Evolutionary conservation across 2,329 filamentous ascomycete species (phyloP), one percentile per base, ranked within the genome.

Genomic region (Huntiella bhutanensis): DNA sequence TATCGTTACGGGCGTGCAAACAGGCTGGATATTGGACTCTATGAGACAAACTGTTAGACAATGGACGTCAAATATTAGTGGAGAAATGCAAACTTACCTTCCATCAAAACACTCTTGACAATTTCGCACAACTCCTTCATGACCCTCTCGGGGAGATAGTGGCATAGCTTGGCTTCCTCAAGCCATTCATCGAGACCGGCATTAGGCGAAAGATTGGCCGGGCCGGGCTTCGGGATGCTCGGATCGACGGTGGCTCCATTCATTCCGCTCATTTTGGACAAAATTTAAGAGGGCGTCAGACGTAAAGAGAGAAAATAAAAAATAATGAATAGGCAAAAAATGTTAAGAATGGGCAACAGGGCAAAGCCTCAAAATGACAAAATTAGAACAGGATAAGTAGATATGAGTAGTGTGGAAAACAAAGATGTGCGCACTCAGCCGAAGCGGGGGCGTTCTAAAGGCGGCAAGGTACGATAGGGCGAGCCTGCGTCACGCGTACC

Each of bases 111-210:
- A 65, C 96, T 91, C 68, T 98, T 98, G 51, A 96, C 91, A 60
- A 93, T 93, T 67, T 98, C 91, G 62, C 91, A 98, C 42, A 98
- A 73, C 62, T 93, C 83, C 71, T 98, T 98, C 91, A 98, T 98
- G 58, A 92, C 85, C 52, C 80, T 68, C 65, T 98, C 91, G 43
- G 91, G 91, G 45, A 98, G 73, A 62, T 96, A 95, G 62, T 93
- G 91, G 67, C 91, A 96, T 63, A 91, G 82, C 64, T 94, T 95
- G 39, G 91, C 91, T 62, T 92, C 83, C 59, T 91, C 83, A 32
- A 98, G 73, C 91, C 91, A 98, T 66, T 96, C 87, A 61, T 95
- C 85, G 33, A 92, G 77, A 11, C 85, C 85, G 35, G 87, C 83
- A 60, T 84, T 83, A 48, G 82, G 76, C 52, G 77, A 77, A 53